These are phyloP conservation scores for Pyrenophora graminea DNA, from an alignment of 2,329 filamentous ascomycete genomes.

Conservation along the genomic window DNA sequence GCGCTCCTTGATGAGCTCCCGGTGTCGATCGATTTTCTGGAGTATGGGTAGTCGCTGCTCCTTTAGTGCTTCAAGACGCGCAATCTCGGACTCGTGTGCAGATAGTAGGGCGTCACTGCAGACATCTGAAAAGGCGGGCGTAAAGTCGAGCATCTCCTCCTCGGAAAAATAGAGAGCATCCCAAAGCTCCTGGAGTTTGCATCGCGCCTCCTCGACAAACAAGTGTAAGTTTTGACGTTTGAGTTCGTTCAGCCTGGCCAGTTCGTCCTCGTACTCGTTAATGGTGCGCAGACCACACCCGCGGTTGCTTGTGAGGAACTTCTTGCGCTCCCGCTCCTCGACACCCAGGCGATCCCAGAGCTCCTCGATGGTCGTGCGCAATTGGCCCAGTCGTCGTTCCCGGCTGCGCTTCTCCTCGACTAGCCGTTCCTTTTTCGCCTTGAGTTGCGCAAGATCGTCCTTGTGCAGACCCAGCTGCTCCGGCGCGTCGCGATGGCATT, in stretches of 20 bases:
- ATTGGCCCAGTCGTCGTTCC: constrained; percentile 75
- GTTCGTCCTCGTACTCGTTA: constrained; percentile 94
- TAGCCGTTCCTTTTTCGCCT: constrained; percentile 77
- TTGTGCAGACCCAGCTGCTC: constrained; percentile 93
- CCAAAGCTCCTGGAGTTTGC: constrained; percentile 92
- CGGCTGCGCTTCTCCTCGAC: constrained; percentile 85
- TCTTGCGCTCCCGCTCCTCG: constrained; percentile 79
- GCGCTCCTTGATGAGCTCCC: constrained; percentile 79
- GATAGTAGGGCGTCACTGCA: constrained; percentile 95
- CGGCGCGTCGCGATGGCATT: constrained; percentile 85
- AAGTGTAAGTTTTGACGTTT: constrained; percentile 94
- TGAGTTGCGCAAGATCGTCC: constrained; percentile 77
- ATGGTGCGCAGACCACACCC: constrained; percentile 90
- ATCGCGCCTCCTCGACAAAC: constrained; percentile 92
- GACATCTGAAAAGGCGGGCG: constrained; percentile 93
- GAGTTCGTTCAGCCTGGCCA: constrained; percentile 82
- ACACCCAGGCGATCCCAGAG: constrained; percentile 89
- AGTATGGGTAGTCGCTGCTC: constrained; percentile 88
- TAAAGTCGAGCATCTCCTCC: constrained; percentile 98
- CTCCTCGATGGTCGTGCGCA: constrained; percentile 76
- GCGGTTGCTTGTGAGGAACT: constrained; percentile 83
- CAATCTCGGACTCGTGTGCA: constrained; percentile 90
- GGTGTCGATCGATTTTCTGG: constrained; percentile 80
- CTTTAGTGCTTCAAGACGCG: constrained; percentile 75
- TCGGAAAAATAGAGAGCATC: constrained; percentile 92